Evolutionary conservation across 2,329 filamentous ascomycete species (phyloP), one percentile per base, ranked within the genome.

Genomic region (Colletotrichum graminicola): DNA sequence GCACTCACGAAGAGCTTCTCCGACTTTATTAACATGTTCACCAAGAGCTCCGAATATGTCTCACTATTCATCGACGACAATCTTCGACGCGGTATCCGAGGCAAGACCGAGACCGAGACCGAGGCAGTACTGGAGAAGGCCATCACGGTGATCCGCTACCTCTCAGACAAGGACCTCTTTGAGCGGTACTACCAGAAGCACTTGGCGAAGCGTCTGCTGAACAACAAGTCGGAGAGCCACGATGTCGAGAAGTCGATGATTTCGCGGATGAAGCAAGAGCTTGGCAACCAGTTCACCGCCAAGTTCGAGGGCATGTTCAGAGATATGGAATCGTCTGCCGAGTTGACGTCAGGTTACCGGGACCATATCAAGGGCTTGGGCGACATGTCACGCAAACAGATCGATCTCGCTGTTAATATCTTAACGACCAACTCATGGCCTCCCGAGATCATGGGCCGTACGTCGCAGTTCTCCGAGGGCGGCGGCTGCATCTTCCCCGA

Each of bases 151-250:
- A 88, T 99, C 63, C 91, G 94, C 56, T 98, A 97, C 76, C 89
- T 99, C 47, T 90, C 91, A 66, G 95, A 98, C 77, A 96, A 95
- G 82, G 96, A 99, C 79, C 87, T 97, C 75, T 98, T 99, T 77
- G 95, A 99, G 83, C 90, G 93, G 5, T 99, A 99, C 81, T 98
- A 99, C 85, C 97, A 98, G 85, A 97, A 97, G 79, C 96, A 99
- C 82, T 87, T 99, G 32, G 95, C 94, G 55, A 92, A 94, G 71
- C 91, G 96, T 62, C 84, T 99, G 52, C 85, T 99, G 23, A 93
- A 96, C 82, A 93, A 92, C 78, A 97, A 96, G 77, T 95, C 94
- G 0, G 92, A 97, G 75, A 97, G 93, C 78, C 92, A 94, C 74
- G 95, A 98, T 77, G 94, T 94, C 0, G 96, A 99, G 82, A 95